A percentile compares a stretch with the other conserved stretches of the same genome.
Evolutionary conservation across 2,329 filamentous ascomycete species (phyloP).

Genomic region (Fusarium marasasianum): DNA sequence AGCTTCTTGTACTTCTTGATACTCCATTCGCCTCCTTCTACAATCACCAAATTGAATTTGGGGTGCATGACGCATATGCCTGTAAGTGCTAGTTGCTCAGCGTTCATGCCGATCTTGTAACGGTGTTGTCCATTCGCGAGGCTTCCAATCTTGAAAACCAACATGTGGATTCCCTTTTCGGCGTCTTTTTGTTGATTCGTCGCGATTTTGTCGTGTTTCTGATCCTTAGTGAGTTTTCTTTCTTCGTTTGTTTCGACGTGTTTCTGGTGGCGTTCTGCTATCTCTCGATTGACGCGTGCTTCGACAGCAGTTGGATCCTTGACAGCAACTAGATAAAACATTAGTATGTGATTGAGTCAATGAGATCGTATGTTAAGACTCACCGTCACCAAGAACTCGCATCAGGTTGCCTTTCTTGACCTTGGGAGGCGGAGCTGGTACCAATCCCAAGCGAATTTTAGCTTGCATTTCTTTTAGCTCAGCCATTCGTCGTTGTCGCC

Average conservation of each 20-base stretch:
- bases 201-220: conserved; percentile 84
- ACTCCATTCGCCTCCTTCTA: conserved; percentile 88
- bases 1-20: conserved; percentile 90
- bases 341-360: conserved; percentile 28
- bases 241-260: conserved; percentile 85
- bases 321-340: conserved; percentile 63
- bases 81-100: conserved; percentile 86
- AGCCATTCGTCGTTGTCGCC: conserved; percentile 88
- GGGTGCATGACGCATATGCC: conserved; percentile 94
- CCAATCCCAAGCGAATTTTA: conserved; percentile 90
- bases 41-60: conserved; percentile 86
- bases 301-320: conserved; percentile 98
- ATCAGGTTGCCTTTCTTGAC: conserved; percentile 98
- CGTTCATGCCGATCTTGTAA: conserved; percentile 92
- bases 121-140: conserved; percentile 93
- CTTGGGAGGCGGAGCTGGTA: conserved; percentile 91
- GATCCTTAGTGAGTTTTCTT: conserved; percentile 87
- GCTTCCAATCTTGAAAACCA: conserved; percentile 89
- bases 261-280: conserved; percentile 82
- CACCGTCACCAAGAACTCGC: conserved; percentile 86
- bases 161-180: conserved; percentile 82
- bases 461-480: conserved; percentile 96
- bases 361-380: conserved; percentile 51
- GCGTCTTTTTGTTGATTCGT: conserved; percentile 88
- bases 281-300: conserved; percentile 90